Percentiles rank a stretch among this genome's conserved stretches.
phyloP scores from a whole-genome alignment of 495 filamentous ascomycete genomes.

The Penicillium goetzii region DNA sequence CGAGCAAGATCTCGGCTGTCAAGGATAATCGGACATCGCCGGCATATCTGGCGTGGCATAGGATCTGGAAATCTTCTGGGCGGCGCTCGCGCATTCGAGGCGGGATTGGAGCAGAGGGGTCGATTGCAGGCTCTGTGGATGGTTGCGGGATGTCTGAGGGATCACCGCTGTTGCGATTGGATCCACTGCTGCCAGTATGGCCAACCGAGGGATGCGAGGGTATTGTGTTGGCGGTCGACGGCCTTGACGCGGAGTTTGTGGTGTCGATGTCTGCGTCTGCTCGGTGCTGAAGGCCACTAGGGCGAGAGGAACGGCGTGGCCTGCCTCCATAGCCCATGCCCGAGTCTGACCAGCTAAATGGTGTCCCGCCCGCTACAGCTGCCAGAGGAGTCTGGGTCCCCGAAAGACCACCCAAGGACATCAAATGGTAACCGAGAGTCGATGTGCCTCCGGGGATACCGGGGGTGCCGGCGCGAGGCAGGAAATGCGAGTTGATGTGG shows the following conservation, averaged over 20 bases:
- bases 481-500: conserved; percentile 65
- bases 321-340: conserved; percentile 28
- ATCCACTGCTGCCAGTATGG: conserved; percentile 35
- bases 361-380: conserved; percentile 74
- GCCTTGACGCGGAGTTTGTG: conserved; percentile 44
- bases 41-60: conserved; percentile 84
- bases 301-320: conserved; percentile 18
- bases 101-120: conserved; percentile 40
- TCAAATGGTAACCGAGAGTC: conserved; percentile 86
- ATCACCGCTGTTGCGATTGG: conserved; percentile 28
- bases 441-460: conserved; percentile 85
- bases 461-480: conserved; percentile 67
- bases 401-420: conserved; percentile 72
- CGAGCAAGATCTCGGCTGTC: conserved; percentile 91
- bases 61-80: conserved; percentile 77
- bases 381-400: conserved; percentile 86
- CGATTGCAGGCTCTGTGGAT: conserved; percentile 32
- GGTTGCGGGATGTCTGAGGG: conserved; percentile 29
- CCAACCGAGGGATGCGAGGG: conserved; percentile 40
- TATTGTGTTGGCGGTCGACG: conserved; percentile 47
- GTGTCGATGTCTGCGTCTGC: conserved; percentile 40
- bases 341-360: conserved; percentile 56
- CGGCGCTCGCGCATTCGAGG: conserved; percentile 47
- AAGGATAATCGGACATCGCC: conserved; percentile 84
- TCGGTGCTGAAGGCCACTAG: conserved; percentile 22